Evolutionary conservation across 2,329 filamentous ascomycete species (phyloP).

Genomic region (Didymellaceae sp.): DNA sequence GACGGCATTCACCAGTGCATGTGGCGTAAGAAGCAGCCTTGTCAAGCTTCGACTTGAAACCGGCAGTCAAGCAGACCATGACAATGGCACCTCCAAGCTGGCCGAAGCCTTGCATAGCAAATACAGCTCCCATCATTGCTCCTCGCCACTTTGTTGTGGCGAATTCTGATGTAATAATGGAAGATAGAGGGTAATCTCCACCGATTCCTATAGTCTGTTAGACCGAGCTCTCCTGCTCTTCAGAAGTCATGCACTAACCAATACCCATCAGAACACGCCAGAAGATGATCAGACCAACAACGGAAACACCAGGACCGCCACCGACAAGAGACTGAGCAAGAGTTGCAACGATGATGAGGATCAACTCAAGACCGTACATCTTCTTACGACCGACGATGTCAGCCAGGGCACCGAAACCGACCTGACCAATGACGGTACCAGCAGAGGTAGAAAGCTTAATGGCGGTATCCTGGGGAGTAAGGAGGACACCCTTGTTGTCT

Average conservation of each 20-base stretch:
- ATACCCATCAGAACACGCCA: constrained; percentile 53
- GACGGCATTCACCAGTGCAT: constrained; percentile 39
- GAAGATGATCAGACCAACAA: constrained; percentile 50
- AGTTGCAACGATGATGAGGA: constrained; percentile 50
- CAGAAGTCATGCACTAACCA: constrained; percentile 24
- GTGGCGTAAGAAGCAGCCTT: constrained; percentile 26
- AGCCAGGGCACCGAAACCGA: constrained; percentile 69
- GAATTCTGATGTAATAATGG: constrained; percentile 74
- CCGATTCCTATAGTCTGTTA: constrained; percentile 50
- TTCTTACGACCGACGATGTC: constrained; percentile 79
- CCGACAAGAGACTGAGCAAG: constrained; percentile 47
- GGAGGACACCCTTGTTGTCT: constrained; percentile 58
- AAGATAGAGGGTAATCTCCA: constrained; percentile 82
- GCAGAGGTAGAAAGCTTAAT: constrained; percentile 87
- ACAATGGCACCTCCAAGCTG: constrained; percentile 49
- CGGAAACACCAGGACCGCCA: constrained; percentile 43
- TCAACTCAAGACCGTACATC: constrained; percentile 72
- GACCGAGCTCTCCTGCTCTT: constrained; percentile 48
- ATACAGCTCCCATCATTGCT: constrained; percentile 53
- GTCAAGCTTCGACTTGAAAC: constrained; percentile 40
- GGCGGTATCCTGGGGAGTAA: constrained; percentile 74
- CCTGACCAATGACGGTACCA: constrained; percentile 82
- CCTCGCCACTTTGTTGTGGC: constrained; percentile 51
- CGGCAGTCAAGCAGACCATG: constrained; percentile 41
- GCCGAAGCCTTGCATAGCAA: constrained; percentile 53